A percentile compares a stretch with the other conserved stretches of the same genome.
These are phyloP conservation scores for Aleurites moluccanus DNA, from an alignment of 441 rosid species.

Conservation along the genomic window DNA sequence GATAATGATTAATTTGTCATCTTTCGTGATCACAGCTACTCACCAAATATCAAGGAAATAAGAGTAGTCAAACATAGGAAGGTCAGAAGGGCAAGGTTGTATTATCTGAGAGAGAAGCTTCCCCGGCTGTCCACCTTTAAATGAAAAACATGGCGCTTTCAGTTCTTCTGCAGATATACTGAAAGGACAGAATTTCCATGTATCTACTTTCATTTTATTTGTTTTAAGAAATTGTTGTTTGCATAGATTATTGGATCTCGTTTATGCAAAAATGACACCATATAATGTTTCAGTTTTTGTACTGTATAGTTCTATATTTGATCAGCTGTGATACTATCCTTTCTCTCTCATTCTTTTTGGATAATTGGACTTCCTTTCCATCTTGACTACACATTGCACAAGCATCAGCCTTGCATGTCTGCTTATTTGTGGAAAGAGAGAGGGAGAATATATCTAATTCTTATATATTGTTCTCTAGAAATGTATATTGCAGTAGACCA, in stretches of 20 bases:
- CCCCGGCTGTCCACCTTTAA: constrained; percentile 93
- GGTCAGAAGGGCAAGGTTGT: constrained; percentile 89
- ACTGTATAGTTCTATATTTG: constrained; percentile 12
- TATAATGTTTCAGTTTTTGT: constrained; percentile 9
- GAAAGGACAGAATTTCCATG: constrained; percentile 20
- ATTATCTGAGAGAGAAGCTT: constrained; percentile 85
- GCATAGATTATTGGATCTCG: constrained; percentile 13
- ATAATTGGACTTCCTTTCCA: background rate
- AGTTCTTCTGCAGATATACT: constrained; percentile 20
- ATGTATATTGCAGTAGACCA: background rate
- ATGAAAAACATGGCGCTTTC: constrained; percentile 33
- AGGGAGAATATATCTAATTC: background rate
- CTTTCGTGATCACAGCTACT: constrained; percentile 53
- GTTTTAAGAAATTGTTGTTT: constrained; percentile 14
- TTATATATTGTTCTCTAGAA: background rate
- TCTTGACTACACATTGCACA: background rate
- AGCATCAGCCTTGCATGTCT: background rate
- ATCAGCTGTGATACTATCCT: background rate
- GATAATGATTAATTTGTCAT: constrained; percentile 5
- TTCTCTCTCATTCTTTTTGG: background rate
- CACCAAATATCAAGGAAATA: constrained; percentile 81
- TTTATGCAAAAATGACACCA: constrained; percentile 8
- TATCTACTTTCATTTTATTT: constrained; percentile 1
- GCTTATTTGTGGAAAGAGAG: background rate
- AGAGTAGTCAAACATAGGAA: constrained; percentile 69